Percentiles rank a stretch among this genome's conserved stretches.
phyloP scores from a whole-genome alignment of 441 rosid genomes.

The Adansonia grandidieri region DNA sequence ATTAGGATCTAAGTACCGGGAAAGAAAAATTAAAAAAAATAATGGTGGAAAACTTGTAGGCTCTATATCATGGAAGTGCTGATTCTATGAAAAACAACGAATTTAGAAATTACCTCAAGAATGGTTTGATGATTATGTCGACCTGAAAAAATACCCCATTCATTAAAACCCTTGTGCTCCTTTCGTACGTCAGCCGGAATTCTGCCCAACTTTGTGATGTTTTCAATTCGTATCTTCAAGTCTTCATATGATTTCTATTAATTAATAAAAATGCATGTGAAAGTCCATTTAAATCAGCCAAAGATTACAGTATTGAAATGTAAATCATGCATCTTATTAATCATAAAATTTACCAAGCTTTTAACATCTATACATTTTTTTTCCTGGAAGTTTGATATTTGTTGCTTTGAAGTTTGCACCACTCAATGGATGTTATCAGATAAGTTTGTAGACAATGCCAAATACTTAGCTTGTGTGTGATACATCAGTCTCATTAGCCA shows the following conservation, averaged over 20 bases:
- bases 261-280: not conserved
- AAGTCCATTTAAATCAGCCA: not conserved
- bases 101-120: conserved; percentile 44
- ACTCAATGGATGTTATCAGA: not conserved
- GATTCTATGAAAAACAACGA: not conserved
- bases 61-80: not conserved
- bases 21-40: not conserved
- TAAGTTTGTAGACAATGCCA: not conserved
- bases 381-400: no score
- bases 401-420: no score
- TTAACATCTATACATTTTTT: no score
- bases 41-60: not conserved
- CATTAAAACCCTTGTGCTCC: conserved; percentile 44
- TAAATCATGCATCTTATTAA: not conserved
- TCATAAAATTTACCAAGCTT: no score
- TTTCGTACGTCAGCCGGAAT: not conserved
- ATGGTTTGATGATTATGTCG: conserved; percentile 58
- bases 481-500: not conserved
- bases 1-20: conserved; percentile 48
- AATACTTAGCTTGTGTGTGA: not conserved
- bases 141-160: conserved; percentile 55
- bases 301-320: not conserved
- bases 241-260: not conserved
- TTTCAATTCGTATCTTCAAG: not conserved
- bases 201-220: not conserved